These are phyloP conservation scores for Candida dendrica DNA, from an alignment of 805 yeast genomes.

Conservation along the genomic window DNA sequence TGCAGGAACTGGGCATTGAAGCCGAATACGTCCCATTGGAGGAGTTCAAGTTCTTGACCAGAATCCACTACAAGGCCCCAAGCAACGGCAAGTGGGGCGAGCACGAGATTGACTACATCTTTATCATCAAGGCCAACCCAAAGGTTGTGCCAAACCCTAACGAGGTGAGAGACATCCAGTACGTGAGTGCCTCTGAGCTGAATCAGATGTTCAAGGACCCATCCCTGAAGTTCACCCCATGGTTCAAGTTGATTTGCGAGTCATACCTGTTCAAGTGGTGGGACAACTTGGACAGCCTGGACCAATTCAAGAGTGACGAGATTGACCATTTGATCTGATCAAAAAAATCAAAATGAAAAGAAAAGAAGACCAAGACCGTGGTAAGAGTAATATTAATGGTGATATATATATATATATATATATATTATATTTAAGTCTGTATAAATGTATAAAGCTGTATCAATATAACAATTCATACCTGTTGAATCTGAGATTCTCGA, in stretches of 20 bases:
- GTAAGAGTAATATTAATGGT: too few species aligned
- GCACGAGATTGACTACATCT: slow-evolving; percentile 93
- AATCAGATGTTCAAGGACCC: slow-evolving; percentile 69
- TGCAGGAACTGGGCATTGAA: slow-evolving; percentile 87
- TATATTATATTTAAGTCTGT: too few species aligned
- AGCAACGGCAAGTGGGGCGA: slow-evolving; percentile 89
- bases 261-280: slow-evolving; percentile 92
- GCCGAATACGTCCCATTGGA: slow-evolving; percentile 51
- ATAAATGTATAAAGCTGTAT: too few species aligned
- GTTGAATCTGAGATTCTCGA: too few species aligned
- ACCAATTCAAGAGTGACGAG: slow-evolving; percentile 35
- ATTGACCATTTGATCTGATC: slow-evolving; percentile 18
- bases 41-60: slow-evolving; percentile 73
- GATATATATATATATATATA: too few species aligned
- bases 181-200: slow-evolving; percentile 64
- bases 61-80: slow-evolving; percentile 92
- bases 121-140: slow-evolving; percentile 59
- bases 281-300: slow-evolving; percentile 60
- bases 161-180: slow-evolving; percentile 77
- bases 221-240: slow-evolving; percentile 80
- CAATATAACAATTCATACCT: too few species aligned
- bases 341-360: background rate
- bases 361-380: too few species aligned
- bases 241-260: slow-evolving; percentile 96
- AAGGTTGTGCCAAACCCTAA: slow-evolving; percentile 56